These are phyloP conservation scores for Sphaerulina musiva DNA, from an alignment of 2,329 filamentous ascomycete genomes.

Conservation along the genomic window DNA sequence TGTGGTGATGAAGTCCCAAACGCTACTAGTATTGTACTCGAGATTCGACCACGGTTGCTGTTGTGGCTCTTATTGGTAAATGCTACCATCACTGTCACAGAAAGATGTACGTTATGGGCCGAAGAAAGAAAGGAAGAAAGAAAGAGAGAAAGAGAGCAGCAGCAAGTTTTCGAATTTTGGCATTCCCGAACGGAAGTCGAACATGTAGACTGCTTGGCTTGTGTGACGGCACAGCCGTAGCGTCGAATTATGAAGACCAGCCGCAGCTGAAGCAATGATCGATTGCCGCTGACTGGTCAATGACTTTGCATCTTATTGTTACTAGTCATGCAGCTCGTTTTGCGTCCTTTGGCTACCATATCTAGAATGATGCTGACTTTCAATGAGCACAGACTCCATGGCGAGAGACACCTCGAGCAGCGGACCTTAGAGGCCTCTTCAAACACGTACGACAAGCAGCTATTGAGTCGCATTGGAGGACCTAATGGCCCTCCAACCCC, in stretches of 20 bases:
- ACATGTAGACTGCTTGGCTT: slow-evolving; percentile 8
- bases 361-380: slow-evolving; percentile 14
- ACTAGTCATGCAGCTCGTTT: not conserved
- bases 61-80: not conserved
- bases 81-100: not conserved
- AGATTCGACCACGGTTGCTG: not conserved
- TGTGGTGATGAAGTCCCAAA: not conserved
- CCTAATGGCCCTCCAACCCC: slow-evolving; percentile 46
- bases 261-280: slow-evolving; percentile 4
- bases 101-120: too few relatives aligned
- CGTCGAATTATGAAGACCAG: slow-evolving; percentile 10
- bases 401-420: slow-evolving; percentile 54
- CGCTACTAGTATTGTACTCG: not conserved
- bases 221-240: slow-evolving; percentile 17
- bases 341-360: not conserved
- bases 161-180: not conserved
- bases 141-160: not conserved
- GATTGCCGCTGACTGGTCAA: slow-evolving; percentile 7
- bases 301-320: slow-evolving; percentile 3
- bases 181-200: slow-evolving; percentile 6
- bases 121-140: not conserved
- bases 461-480: slow-evolving; percentile 57
- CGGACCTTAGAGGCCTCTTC: slow-evolving; percentile 53
- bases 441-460: slow-evolving; percentile 56
- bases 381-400: slow-evolving; percentile 45